Evolutionary conservation across 805 yeast species (phyloP).

Genomic region (Peterozyma toletana): DNA sequence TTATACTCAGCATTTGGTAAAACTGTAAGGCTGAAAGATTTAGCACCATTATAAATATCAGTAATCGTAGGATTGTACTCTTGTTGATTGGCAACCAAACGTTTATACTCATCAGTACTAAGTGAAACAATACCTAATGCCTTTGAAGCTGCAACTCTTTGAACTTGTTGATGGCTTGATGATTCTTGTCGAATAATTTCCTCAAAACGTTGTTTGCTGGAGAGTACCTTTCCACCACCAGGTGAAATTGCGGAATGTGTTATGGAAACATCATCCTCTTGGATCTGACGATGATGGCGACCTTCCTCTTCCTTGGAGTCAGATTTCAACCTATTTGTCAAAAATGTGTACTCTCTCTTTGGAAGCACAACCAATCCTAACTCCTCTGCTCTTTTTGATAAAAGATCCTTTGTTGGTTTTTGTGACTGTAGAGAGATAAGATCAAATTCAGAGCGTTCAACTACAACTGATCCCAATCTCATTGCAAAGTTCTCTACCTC

Average conservation of each 20-base stretch:
- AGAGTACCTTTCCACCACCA: slow-evolving; percentile 18
- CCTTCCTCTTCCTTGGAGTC: too few species aligned
- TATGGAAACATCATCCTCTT: not conserved
- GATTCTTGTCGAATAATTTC: slow-evolving; percentile 9
- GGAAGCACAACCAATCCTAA: slow-evolving; percentile 22
- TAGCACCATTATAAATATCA: slow-evolving; percentile 21
- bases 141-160: slow-evolving; percentile 11
- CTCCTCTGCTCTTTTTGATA: slow-evolving; percentile 24
- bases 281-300: too few species aligned
- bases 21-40: slow-evolving; percentile 33
- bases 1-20: slow-evolving; percentile 37
- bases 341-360: slow-evolving; percentile 16
- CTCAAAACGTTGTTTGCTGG: slow-evolving; percentile 27
- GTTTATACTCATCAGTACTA: slow-evolving; percentile 8
- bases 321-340: not conserved
- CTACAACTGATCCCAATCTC: slow-evolving; percentile 1
- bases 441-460: slow-evolving; percentile 1
- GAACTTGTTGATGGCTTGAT: slow-evolving; percentile 3
- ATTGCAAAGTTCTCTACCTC: slow-evolving; percentile 14
- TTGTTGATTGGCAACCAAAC: slow-evolving; percentile 7
- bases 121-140: slow-evolving; percentile 8
- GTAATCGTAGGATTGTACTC: slow-evolving; percentile 7
- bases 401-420: slow-evolving; percentile 17
- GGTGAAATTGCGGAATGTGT: slow-evolving; percentile 7
- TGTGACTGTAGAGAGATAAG: not conserved